Evolutionary conservation across 1,139 yeast genomes (phyloP).

Genomic region (Zygosaccharomyces pseudobailii): DNA sequence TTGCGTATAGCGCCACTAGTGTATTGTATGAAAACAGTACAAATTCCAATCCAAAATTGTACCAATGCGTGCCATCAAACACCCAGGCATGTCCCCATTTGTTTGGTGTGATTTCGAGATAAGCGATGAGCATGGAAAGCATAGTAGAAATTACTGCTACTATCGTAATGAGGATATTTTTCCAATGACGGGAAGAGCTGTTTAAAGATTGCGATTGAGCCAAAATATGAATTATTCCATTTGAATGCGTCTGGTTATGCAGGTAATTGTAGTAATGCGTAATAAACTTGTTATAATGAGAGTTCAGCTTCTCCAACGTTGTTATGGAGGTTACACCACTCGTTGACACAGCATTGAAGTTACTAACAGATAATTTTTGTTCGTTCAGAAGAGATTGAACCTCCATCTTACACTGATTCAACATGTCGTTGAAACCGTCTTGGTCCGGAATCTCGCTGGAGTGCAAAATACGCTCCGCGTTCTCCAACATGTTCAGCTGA

Average conservation of each 20-base stretch:
- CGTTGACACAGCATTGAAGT: slow-evolving; percentile 8
- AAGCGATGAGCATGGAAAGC: slow-evolving; percentile 20
- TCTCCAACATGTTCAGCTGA: slow-evolving; percentile 26
- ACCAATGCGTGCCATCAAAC: slow-evolving; percentile 22
- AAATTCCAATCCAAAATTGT: slow-evolving; percentile 22
- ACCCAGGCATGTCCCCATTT: slow-evolving; percentile 28
- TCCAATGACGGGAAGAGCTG: slow-evolving; percentile 12
- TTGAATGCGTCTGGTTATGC: slow-evolving; percentile 27
- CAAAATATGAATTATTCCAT: slow-evolving; percentile 26
- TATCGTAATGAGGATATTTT: background rate
- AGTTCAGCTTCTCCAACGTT: slow-evolving; percentile 24
- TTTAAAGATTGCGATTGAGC: slow-evolving; percentile 22
- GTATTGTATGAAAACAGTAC: slow-evolving; percentile 28
- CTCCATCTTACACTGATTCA: slow-evolving; percentile 28
- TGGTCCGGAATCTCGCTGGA: slow-evolving; percentile 20
- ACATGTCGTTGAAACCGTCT: slow-evolving; percentile 21
- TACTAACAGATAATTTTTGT: slow-evolving; percentile 14
- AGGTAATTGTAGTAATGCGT: slow-evolving; percentile 30
- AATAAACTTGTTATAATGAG: slow-evolving; percentile 27
- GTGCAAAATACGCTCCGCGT: slow-evolving; percentile 24
- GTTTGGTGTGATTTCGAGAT: slow-evolving; percentile 29
- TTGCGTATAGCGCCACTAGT: slow-evolving; percentile 30
- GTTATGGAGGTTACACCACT: slow-evolving; percentile 12
- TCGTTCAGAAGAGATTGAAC: slow-evolving; percentile 22
- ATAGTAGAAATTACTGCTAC: slow-evolving; percentile 10